A percentile compares a stretch with the other conserved stretches of the same genome.
Evolutionary conservation across 306 rosid species (phyloP).

Genomic region (Pyrus bretschneideri): DNA sequence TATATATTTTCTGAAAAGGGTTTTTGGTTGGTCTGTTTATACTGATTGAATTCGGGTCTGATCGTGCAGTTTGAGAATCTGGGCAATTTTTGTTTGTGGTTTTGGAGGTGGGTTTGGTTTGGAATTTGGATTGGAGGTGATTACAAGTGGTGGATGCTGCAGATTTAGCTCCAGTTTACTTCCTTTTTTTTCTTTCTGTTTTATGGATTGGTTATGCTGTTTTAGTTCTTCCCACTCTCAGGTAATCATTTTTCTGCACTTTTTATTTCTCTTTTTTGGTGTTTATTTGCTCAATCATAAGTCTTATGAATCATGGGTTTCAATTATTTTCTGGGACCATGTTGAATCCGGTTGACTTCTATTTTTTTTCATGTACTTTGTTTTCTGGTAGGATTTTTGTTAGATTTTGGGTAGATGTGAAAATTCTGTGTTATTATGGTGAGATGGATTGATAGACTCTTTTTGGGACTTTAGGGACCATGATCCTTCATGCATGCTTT

Average conservation of each 20-base stretch:
- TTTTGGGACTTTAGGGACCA: neutral
- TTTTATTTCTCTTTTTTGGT: constrained; percentile 1
- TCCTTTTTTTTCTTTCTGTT: constrained; percentile 4
- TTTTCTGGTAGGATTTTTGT: neutral
- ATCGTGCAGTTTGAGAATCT: constrained; percentile 32
- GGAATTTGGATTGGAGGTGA: constrained; percentile 35
- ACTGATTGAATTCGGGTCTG: constrained; percentile 22
- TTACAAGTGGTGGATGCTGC: constrained; percentile 36
- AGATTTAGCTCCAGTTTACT: constrained; percentile 24
- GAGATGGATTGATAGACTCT: constrained; percentile 1
- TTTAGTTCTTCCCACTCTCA: constrained; percentile 59
- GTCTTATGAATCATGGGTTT: constrained; percentile 12
- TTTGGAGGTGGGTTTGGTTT: constrained; percentile 36
- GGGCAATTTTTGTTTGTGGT: constrained; percentile 13
- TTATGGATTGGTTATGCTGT: constrained; percentile 74
- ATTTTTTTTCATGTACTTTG: neutral
- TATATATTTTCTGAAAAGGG: neutral
- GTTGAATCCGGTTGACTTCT: constrained; percentile 5
- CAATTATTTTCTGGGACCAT: constrained; percentile 4
- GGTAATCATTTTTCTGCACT: constrained; percentile 35
- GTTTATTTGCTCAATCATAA: neutral
- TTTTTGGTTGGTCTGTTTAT: constrained; percentile 1
- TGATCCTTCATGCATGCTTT: neutral
- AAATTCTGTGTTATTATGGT: neutral
- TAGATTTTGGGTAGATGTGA: neutral